Evolutionary conservation across 2,329 filamentous ascomycete genomes (phyloP).

Genomic region (Pseudogymnoascus sp.): DNA sequence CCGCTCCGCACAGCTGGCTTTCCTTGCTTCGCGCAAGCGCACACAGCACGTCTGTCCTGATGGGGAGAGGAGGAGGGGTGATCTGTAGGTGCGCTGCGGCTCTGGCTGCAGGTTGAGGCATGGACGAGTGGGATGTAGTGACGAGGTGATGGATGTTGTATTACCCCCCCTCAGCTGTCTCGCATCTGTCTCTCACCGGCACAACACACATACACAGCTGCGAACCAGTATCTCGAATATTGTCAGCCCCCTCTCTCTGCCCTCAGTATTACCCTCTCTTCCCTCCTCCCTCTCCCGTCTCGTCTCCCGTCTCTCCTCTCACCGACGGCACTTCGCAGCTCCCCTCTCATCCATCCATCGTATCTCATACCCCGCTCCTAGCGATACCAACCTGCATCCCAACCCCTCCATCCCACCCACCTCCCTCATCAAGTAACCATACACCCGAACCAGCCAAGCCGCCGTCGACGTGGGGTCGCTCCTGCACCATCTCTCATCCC

Average conservation of each 20-base stretch:
- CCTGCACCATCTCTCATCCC: not conserved
- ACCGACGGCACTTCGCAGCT: conserved; percentile 8
- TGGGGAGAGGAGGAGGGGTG: not conserved
- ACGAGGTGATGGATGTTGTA: not conserved
- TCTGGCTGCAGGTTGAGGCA: not conserved
- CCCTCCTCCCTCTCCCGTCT: not conserved
- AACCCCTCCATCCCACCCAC: conserved; percentile 9
- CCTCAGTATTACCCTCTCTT: not conserved
- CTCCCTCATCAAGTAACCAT: not conserved
- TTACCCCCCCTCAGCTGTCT: not conserved
- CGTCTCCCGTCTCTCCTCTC: not conserved
- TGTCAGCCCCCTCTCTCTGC: not conserved
- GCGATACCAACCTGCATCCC: not conserved
- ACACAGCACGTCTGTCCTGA: not conserved
- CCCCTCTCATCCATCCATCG: not conserved
- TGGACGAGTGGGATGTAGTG: not conserved
- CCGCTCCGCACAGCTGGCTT: not conserved
- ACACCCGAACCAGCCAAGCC: not conserved
- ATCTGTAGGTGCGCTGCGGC: not conserved
- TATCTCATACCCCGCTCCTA: not conserved
- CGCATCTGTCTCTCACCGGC: not conserved
- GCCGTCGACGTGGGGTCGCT: conserved; percentile 4
- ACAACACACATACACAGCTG: not conserved
- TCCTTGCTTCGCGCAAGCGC: not conserved
- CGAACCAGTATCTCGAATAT: not conserved